Evolutionary conservation across 192 early-diverging fungal species (phyloP).

Genomic region (Podila epigama): DNA sequence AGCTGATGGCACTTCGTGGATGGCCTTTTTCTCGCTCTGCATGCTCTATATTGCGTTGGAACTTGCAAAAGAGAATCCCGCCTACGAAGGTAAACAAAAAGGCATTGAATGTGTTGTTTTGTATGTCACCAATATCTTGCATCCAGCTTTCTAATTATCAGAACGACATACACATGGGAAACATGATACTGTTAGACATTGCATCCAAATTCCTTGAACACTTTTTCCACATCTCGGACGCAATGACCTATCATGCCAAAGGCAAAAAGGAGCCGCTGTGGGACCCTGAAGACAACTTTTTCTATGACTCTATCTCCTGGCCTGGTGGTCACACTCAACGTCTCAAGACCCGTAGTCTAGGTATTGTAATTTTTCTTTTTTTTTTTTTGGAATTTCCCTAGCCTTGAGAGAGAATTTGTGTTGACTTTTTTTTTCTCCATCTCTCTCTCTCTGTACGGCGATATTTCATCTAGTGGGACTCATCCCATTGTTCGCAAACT

Average conservation of each 20-base stretch:
- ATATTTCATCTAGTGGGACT: conserved; percentile 39
- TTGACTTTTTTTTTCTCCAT: not conserved
- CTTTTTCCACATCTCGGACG: conserved; percentile 66
- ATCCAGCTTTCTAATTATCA: no score
- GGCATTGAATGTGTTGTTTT: no score
- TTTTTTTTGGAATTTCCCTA: not conserved
- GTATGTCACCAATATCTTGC: no score
- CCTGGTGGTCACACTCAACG: conserved; percentile 52
- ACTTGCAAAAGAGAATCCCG: conserved; percentile 29
- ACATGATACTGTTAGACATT: conserved; percentile 50
- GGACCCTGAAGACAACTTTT: conserved; percentile 58
- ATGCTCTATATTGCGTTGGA: conserved; percentile 47
- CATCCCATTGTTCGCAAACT: conserved; percentile 53
- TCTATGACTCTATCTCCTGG: conserved; percentile 60
- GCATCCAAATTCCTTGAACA: conserved; percentile 65
- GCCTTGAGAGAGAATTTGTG: no score
- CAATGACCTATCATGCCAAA: conserved; percentile 51
- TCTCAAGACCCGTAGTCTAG: conserved; percentile 59
- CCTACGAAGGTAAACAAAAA: conserved; percentile 25
- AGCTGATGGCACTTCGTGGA: conserved; percentile 63
- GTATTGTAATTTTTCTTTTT: not conserved
- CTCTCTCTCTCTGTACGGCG: not conserved
- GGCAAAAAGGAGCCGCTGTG: conserved; percentile 50
- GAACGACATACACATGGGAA: no score
- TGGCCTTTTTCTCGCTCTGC: conserved; percentile 54